Base-by-base conservation (phyloP, 768 basidiomycete species). In the Leccinum imitatum region DNA sequence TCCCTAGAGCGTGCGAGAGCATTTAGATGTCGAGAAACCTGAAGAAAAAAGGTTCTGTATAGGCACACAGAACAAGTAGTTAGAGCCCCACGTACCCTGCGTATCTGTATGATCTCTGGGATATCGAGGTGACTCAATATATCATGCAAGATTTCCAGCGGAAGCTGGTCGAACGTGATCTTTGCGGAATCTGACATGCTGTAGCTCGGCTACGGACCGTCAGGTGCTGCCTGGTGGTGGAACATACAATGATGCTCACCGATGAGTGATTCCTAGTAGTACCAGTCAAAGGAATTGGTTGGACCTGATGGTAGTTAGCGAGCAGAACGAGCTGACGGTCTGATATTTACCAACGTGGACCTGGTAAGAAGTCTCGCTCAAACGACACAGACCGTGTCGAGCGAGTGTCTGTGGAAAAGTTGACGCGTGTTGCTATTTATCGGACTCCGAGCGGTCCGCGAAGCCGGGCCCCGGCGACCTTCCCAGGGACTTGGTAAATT, bases 101-200 rank as follows among this genome's bases (percentile, higher is more conserved):
- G 68, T 25, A 62, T 19, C 31, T 58, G 50, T 56, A 65, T 10
- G 54, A 69, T 56, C 14, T 67, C 68, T 14, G 59, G 58, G 47
- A 69, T 33, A 3, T 65, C 50, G 10, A 70, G 59, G 15, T 70
- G n/a, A 27, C 44, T 23, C 23, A 64, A 51, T 52, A 67, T 41
- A 17, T 11, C 19, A 8, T 54, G 21, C 27, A 69, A 19, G 7
- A 64, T 37, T 6, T 68, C 67, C 1, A 46, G 14, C 4, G 67
- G 64, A 51, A 69, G 27, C 15, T 57, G 46, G 14, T 35, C 70
- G 46, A 62, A 37, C 41, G 25, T 51, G 19, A 27, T 21, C 4
- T 15, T 33, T 33, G 33, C 33, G 0, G 33, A 21, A 25, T 30
- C 21, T 6, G 56, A 53, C 62, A 58, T 58, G 37, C 15, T 41